A percentile compares a stretch with the other conserved stretches of the same genome.
Evolutionary conservation across 1,284 basidiomycete genomes (phyloP).

Genomic region (Papiliotrema flavescens): DNA sequence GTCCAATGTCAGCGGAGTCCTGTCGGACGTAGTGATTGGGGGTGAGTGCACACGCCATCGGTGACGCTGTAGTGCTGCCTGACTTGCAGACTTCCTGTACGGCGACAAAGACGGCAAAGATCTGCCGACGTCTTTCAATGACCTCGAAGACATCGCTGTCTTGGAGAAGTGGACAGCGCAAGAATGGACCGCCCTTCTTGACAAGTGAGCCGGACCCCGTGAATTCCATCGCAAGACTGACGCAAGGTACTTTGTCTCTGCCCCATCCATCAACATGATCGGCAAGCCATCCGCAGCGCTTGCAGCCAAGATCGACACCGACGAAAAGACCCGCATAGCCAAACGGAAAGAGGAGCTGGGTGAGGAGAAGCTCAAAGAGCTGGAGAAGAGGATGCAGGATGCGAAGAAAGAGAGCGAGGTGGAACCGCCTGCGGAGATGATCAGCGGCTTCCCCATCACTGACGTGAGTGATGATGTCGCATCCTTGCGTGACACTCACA

Average conservation of each 20-base stretch:
- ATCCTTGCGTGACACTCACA: not conserved
- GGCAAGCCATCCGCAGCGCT: constrained; percentile 88
- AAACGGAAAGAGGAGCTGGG: constrained; percentile 71
- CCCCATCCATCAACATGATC: constrained; percentile 66
- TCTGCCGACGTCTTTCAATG: constrained; percentile 69
- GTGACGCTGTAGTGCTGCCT: not conserved
- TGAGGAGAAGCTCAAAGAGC: constrained; percentile 70
- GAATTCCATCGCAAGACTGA: not conserved
- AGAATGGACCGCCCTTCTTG: constrained; percentile 77
- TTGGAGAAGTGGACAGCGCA: constrained; percentile 68
- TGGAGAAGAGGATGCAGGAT: constrained; percentile 65
- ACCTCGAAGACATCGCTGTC: constrained; percentile 67
- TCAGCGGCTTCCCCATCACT: constrained; percentile 82
- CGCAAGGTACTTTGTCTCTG: constrained; percentile 70
- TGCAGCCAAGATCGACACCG: constrained; percentile 72
- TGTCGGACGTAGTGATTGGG: constrained; percentile 60
- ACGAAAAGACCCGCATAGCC: constrained; percentile 74
- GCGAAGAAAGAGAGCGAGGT: constrained; percentile 84
- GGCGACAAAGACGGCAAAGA: constrained; percentile 79
- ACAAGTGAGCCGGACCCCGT: constrained; percentile 57
- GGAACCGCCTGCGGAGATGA: constrained; percentile 74
- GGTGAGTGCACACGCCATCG: constrained; percentile 21
- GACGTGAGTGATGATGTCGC: constrained; percentile 50
- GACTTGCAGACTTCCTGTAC: constrained; percentile 72
- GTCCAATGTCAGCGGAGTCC: constrained; percentile 32